phyloP scores from a whole-genome alignment of 352 stramenopile species.

The Phytophthora capsici region DNA sequence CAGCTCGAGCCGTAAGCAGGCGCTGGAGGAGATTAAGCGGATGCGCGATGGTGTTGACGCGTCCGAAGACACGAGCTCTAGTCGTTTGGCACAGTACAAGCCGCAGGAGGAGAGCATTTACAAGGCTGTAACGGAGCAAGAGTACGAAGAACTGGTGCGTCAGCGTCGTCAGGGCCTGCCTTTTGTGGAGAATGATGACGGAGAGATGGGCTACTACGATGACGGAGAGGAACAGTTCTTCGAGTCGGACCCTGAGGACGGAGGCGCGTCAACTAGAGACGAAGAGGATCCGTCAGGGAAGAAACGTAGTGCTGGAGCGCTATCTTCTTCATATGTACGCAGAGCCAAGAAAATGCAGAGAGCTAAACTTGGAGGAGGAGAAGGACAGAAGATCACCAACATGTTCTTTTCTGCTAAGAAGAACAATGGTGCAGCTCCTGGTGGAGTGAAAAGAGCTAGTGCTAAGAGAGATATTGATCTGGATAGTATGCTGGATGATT shows the following conservation, averaged over 20 bases:
- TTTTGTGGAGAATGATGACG: slow-evolving; percentile 88
- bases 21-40: slow-evolving; percentile 80
- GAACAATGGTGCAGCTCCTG: slow-evolving; percentile 29
- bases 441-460: slow-evolving; percentile 16
- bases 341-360: slow-evolving; percentile 86
- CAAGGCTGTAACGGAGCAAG: slow-evolving; percentile 84
- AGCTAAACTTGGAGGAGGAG: slow-evolving; percentile 73
- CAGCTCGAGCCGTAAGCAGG: slow-evolving; percentile 51
- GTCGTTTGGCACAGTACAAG: slow-evolving; percentile 75
- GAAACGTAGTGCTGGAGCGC: slow-evolving; percentile 77
- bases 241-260: slow-evolving; percentile 76
- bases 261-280: slow-evolving; percentile 28
- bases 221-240: slow-evolving; percentile 92
- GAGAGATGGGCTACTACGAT: slow-evolving; percentile 89
- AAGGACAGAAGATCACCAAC: slow-evolving; percentile 89
- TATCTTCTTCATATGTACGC: slow-evolving; percentile 79
- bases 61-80: slow-evolving; percentile 20
- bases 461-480: slow-evolving; percentile 86
- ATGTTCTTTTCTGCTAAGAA: slow-evolving; percentile 82
- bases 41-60: slow-evolving; percentile 58
- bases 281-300: slow-evolving; percentile 58
- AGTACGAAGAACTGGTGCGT: slow-evolving; percentile 87
- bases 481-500: slow-evolving; percentile 86
- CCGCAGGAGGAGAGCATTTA: slow-evolving; percentile 82
- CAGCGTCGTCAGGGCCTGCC: slow-evolving; percentile 77